A percentile compares a stretch with the other conserved stretches of the same genome.
Evolutionary conservation across 768 basidiomycete species (phyloP).

Genomic region (Boletus huronensis): DNA sequence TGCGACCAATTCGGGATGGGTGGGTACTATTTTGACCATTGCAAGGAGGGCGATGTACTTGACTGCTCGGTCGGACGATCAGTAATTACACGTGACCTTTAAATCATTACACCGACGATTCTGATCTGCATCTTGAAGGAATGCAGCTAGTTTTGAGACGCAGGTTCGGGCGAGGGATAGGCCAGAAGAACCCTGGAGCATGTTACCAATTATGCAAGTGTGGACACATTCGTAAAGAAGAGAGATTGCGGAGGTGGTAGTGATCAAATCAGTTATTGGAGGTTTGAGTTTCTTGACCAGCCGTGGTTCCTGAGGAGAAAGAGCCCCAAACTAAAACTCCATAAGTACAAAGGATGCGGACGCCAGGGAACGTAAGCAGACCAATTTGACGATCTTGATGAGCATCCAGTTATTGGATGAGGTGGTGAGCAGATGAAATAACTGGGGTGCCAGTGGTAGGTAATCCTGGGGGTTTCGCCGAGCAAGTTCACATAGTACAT

Average conservation of each 20-base stretch:
- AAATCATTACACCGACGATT: conserved; percentile 64
- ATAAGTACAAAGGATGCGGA: background rate
- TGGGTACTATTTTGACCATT: conserved; percentile 92
- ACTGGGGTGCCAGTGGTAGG: conserved; percentile 81
- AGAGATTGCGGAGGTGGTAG: conserved; percentile 93
- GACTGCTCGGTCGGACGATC: conserved; percentile 50
- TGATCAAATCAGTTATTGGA: conserved; percentile 93
- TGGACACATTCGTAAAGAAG: conserved; percentile 97
- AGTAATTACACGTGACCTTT: conserved; percentile 12
- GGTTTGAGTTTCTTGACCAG: conserved; percentile 91
- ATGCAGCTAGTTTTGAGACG: conserved; percentile 89
- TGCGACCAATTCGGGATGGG: conserved; percentile 84
- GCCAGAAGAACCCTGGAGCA: conserved; percentile 80
- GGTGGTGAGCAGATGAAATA: conserved; percentile 90
- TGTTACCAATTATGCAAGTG: conserved; percentile 95
- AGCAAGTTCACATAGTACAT: conserved; percentile 90
- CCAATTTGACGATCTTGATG: conserved; percentile 97
- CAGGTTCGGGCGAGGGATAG: conserved; percentile 80
- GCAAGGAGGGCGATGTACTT: conserved; percentile 96
- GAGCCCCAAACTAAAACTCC: conserved; percentile 73
- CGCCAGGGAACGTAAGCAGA: conserved; percentile 34
- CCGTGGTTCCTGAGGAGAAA: conserved; percentile 90
- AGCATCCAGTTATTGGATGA: conserved; percentile 99
- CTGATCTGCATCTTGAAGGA: conserved; percentile 91
- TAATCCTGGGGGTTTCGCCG: conserved; percentile 77